Percentiles rank a stretch among this genome's conserved stretches.
phyloP scores from a whole-genome alignment of 805 yeast species.

The Suhomyces xylopsoci region DNA sequence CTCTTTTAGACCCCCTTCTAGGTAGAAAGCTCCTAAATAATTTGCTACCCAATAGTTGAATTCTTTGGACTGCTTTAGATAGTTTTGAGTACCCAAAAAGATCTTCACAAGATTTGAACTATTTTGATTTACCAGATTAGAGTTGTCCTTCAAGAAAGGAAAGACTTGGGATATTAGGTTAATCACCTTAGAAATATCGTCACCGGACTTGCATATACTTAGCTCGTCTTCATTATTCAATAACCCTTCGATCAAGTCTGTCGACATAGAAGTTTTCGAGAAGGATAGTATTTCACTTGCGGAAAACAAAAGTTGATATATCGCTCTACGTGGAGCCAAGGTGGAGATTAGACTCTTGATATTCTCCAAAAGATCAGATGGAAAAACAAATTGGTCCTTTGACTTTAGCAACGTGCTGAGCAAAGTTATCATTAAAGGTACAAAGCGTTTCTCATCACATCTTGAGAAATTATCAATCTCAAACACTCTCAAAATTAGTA shows the following conservation, averaged over 20 bases:
- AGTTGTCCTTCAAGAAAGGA: slow-evolving; percentile 1
- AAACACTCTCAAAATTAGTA: slow-evolving; percentile 19
- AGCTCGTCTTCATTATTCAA: slow-evolving; percentile 9
- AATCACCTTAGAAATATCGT: not conserved
- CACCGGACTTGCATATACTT: not conserved
- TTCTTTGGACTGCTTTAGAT: slow-evolving; percentile 8
- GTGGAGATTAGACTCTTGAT: not conserved
- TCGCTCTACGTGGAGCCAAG: not conserved
- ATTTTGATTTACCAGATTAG: not conserved
- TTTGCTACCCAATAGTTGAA: slow-evolving; percentile 23
- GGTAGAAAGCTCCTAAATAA: slow-evolving; percentile 20
- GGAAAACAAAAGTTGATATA: not conserved
- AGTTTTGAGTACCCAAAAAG: slow-evolving; percentile 1
- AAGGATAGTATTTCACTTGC: slow-evolving; percentile 3
- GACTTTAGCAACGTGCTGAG: slow-evolving; percentile 6
- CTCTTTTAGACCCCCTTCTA: slow-evolving; percentile 15
- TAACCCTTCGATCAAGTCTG: slow-evolving; percentile 10
- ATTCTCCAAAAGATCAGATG: not conserved
- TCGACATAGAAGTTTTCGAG: not conserved
- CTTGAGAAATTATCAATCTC: slow-evolving; percentile 3
- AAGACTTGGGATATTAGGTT: slow-evolving; percentile 7
- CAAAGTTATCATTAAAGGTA: slow-evolving; percentile 11
- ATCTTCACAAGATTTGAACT: slow-evolving; percentile 4
- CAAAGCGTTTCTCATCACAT: not conserved
- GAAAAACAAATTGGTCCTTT: not conserved